phyloP scores from a whole-genome alignment of 2,329 filamentous ascomycete genomes.

The Lachnum nothofagi region DNA sequence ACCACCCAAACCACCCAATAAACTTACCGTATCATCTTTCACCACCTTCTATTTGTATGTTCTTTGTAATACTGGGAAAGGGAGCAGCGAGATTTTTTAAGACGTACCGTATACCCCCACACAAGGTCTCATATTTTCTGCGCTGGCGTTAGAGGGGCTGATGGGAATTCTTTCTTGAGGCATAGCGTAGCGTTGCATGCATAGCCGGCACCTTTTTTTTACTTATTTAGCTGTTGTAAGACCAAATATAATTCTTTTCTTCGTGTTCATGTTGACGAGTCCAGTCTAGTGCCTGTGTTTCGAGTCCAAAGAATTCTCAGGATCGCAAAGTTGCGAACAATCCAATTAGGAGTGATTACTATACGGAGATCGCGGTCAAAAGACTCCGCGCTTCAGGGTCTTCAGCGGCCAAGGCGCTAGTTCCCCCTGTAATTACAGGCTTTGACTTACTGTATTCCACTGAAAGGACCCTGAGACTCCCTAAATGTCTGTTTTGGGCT shows the following conservation, averaged over 20 bases:
- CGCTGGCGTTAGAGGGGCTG: neutral
- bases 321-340: too few species aligned
- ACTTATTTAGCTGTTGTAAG: neutral
- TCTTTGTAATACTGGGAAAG: conserved; percentile 6
- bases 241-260: neutral
- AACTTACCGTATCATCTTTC: too few species aligned
- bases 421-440: too few species aligned
- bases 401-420: too few species aligned
- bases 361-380: too few species aligned
- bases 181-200: conserved; percentile 10
- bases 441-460: too few species aligned
- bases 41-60: neutral
- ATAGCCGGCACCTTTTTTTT: neutral
- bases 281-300: too few species aligned
- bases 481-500: too few species aligned
- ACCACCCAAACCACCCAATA: conserved; percentile 11
- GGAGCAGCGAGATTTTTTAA: neutral
- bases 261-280: neutral
- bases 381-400: too few species aligned
- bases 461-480: too few species aligned
- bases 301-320: too few species aligned
- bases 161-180: neutral
- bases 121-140: conserved; percentile 1
- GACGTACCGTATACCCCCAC: conserved; percentile 6
- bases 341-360: too few species aligned